Evolutionary conservation across 2,329 filamentous ascomycete genomes (phyloP), one percentile per base, ranked within the genome.

Genomic region (Pestalotiopsis sp.): DNA sequence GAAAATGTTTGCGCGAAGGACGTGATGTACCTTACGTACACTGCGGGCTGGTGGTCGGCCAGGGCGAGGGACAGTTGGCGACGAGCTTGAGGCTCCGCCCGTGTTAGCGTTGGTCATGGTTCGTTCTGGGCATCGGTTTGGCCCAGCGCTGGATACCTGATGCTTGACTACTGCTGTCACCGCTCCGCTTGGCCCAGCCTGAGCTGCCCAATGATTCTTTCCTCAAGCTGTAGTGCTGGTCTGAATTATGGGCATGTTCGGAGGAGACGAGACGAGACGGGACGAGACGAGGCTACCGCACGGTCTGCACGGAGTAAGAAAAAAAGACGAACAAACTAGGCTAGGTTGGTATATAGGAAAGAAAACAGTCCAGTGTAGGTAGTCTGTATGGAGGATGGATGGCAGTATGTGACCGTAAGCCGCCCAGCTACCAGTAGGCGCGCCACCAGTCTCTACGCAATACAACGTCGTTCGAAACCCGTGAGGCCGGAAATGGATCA

Each of bases 61-160:
- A 20, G 61, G 62, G 27, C 68, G 68, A 45, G 68, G 66, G 56
- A 61, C 39, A 57, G 56, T 9, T 38, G 59, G 41, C 52, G 68
- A 67, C 25, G 66, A 62, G 66, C 66, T 68, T 31, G 59, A 62
- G 59, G 68, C 68, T 69, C 68, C 68, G 67, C 66, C 61, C 52
- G n/a, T 60, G 61, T 58, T 59, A 39, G 59, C 52, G 64, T 68
- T 57, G 58, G 27, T 60, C 59, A 56, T 66, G 57, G 58, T 45
- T 58, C 38, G 57, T 66, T 39, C 52, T 62, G 59, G 63, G 56
- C 52, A 36, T 59, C 20, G 66, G 38, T 45, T 52, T 57, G 39
- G 23, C 57, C 57, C 57, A 59, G 23, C 27, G 17, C 61, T 63
- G 45, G 25, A 27, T 64, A 49, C 36, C n/a, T 56, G 25, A 20